Percentiles rank a stretch among this genome's conserved stretches.
phyloP scores from a whole-genome alignment of 352 stramenopile genomes.

The Phytophthora nicotianae region DNA sequence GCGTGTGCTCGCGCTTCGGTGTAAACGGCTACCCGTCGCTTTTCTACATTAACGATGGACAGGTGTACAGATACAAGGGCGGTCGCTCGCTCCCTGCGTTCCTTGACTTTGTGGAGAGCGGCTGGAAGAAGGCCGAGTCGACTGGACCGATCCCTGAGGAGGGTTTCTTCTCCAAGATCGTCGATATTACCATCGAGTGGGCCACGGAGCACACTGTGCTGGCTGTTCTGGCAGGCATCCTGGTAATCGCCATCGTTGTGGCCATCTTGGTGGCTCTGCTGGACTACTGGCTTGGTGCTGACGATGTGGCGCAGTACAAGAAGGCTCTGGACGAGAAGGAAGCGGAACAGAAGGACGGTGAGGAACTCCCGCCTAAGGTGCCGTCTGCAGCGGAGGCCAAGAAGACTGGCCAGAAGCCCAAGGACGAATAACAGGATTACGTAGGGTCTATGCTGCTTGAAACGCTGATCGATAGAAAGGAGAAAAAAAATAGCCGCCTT shows the following conservation, averaged over 20 bases:
- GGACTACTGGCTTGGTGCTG: constrained; percentile 74
- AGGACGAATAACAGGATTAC: constrained; percentile 49
- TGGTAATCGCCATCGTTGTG: constrained; percentile 66
- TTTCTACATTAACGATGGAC: constrained; percentile 74
- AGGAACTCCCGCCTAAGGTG: constrained; percentile 33
- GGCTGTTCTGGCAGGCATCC: constrained; percentile 59
- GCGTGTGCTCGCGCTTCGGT: constrained; percentile 83
- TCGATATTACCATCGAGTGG: constrained; percentile 71
- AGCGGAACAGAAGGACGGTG: constrained; percentile 18
- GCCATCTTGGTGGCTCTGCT: constrained; percentile 72
- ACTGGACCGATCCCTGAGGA: constrained; percentile 68
- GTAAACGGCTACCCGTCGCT: constrained; percentile 83
- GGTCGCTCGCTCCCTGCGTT: constrained; percentile 70
- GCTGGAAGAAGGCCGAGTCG: constrained; percentile 56
- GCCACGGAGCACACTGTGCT: constrained; percentile 71
- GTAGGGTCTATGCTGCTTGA: constrained; percentile 27
- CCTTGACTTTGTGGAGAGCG: constrained; percentile 64
- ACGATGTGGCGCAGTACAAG: constrained; percentile 63
- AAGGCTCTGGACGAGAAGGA: constrained; percentile 46
- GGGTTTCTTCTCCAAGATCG: constrained; percentile 62
- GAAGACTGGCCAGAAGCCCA: constrained; percentile 48
- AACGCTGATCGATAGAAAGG: constrained; percentile 36
- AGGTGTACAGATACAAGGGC: constrained; percentile 83
- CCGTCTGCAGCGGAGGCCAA: constrained; percentile 40
- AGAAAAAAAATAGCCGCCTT: constrained; percentile 11